phyloP scores from a whole-genome alignment of 2,329 filamentous ascomycete genomes.

The Aspergillus carbonarius region DNA sequence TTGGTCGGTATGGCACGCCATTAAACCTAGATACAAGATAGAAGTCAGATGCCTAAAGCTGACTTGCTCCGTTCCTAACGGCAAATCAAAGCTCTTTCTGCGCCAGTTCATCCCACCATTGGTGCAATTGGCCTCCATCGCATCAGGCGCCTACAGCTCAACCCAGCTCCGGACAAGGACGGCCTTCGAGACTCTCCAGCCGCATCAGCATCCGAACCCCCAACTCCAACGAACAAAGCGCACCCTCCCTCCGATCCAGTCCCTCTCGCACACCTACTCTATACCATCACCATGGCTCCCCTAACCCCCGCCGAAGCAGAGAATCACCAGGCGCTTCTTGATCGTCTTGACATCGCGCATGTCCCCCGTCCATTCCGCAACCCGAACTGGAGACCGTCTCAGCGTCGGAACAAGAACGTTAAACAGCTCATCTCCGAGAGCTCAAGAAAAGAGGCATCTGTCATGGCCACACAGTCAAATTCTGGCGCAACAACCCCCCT shows the following conservation, averaged over 20 bases:
- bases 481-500: constrained; percentile 74
- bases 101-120: not conserved
- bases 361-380: constrained; percentile 89
- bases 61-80: no score
- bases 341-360: constrained; percentile 85
- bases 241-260: not conserved
- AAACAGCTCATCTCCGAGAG: constrained; percentile 94
- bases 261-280: not conserved
- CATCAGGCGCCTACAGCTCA: not conserved
- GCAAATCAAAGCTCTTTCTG: not conserved
- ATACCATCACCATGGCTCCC: constrained; percentile 50
- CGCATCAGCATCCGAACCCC: not conserved
- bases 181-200: not conserved
- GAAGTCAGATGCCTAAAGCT: no score
- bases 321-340: constrained; percentile 80
- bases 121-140: not conserved
- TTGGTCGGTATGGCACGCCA: not conserved
- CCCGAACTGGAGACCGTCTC: constrained; percentile 82
- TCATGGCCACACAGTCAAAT: constrained; percentile 77
- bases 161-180: not conserved
- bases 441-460: constrained; percentile 83
- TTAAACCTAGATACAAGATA: no score
- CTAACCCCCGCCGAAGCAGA: constrained; percentile 72
- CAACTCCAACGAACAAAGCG: no score
- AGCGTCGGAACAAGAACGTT: constrained; percentile 97